A percentile compares a stretch with the other conserved stretches of the same genome.
phyloP scores from a whole-genome alignment of 768 basidiomycete genomes.

The Trametes punicea region DNA sequence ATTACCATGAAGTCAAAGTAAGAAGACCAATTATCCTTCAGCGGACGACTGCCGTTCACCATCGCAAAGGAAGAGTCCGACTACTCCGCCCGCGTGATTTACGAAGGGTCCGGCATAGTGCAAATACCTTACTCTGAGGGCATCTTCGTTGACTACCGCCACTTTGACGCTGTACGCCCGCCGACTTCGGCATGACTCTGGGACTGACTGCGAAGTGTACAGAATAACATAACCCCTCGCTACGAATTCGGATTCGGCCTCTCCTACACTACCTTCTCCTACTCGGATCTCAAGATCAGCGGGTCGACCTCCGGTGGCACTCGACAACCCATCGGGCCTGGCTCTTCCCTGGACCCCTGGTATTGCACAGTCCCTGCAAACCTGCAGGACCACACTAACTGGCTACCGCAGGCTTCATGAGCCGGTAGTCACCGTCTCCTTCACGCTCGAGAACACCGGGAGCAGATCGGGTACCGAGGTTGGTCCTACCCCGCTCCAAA shows the following conservation, averaged over 20 bases:
- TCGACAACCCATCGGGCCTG: conserved; percentile 41
- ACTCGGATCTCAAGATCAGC: conserved; percentile 42
- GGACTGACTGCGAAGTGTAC: not conserved
- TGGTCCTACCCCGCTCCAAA: not conserved
- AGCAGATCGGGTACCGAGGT: conserved; percentile 53
- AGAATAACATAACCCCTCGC: conserved; percentile 44
- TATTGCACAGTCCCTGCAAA: conserved; percentile 21
- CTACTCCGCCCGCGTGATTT: conserved; percentile 51
- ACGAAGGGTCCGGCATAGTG: conserved; percentile 28
- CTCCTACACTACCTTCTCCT: conserved; percentile 69
- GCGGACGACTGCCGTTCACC: conserved; percentile 48
- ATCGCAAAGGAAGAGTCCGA: conserved; percentile 45
- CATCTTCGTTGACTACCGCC: conserved; percentile 55
- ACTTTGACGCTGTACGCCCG: conserved; percentile 42
- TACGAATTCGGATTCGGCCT: conserved; percentile 74
- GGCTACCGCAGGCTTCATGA: conserved; percentile 43
- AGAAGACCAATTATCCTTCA: not conserved
- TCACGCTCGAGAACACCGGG: conserved; percentile 53
- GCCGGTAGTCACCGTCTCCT: conserved; percentile 49
- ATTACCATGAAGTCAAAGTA: not conserved
- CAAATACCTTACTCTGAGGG: conserved; percentile 60
- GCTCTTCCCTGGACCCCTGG: conserved; percentile 53
- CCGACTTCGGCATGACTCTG: not conserved
- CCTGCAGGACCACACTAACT: not conserved
- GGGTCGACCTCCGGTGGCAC: conserved; percentile 37